Base-by-base conservation (phyloP, 495 filamentous ascomycete species). In the Hypoxylon cercidicola region DNA sequence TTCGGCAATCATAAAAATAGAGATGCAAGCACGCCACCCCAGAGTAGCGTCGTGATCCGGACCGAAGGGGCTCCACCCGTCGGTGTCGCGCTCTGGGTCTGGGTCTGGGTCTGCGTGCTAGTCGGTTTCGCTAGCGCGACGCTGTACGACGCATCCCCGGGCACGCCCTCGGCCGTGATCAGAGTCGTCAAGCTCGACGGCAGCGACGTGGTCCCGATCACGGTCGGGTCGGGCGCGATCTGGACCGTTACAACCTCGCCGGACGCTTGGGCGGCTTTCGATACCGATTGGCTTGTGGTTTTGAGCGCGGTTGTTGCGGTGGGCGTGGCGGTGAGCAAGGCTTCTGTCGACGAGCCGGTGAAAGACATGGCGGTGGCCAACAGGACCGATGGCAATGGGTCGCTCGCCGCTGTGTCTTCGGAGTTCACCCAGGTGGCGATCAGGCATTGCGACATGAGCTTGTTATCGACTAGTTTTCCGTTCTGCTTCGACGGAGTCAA, bases 401-500 rank as follows among this genome's bases (percentile, higher is more conserved):
- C 49, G 12, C 4, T 45, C 28, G 58, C 28, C 2, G 32, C 32
- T 10, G 43, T 58, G 21, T 49, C 61, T 21, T 39, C 46, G 3
- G 70, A 46, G 34, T 71, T 63, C 7, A 56, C 51, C 76, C 74
- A 77, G 3, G 72, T 59, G 10, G 49, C 71, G 19, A 79, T 47
- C 10, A 79, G 58, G 55, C 78, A 81, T 59, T 77, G 64, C 23
- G 62, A 73, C 62, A 80, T 74, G 11, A 84, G 62, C 41, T 68
- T 25, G 52, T 75, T 75, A 54, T 84, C 78, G 16, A 73, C 66
- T n/a, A 72, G 64, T n/a, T 44, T 64, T 16, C 69, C 68, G 19
- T 79, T 78, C 23, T 75, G 71, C 45, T 73, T 70, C 1, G 70
- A 68, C 13, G 82, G 82, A 30, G 80, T 82, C 55, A 81, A 62